A percentile compares a stretch with the other conserved stretches of the same genome.
These are phyloP conservation scores for Paramecium tetraurelia DNA, from an alignment of 73 alveolate species.

Conservation along the genomic window DNA sequence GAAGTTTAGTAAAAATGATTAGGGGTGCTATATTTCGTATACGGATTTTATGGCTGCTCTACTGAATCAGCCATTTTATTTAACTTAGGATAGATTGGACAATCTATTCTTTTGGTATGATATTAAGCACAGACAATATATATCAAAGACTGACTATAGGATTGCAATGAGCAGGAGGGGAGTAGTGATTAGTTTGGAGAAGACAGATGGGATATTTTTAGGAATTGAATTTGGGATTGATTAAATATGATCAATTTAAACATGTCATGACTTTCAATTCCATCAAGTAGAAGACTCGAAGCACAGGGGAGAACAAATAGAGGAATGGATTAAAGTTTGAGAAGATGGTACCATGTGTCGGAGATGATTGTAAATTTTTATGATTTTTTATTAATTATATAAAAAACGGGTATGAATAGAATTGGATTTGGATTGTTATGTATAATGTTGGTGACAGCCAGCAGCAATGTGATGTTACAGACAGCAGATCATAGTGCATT, in stretches of 20 bases:
- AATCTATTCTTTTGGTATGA: not conserved
- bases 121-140: not conserved
- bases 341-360: not conserved
- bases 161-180: not conserved
- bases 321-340: not conserved
- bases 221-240: not conserved
- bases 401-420: conserved; percentile 45
- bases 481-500: not conserved
- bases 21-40: not conserved
- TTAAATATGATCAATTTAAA: not conserved
- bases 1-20: not conserved
- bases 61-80: not conserved
- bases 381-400: not conserved
- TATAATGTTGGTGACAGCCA: not conserved
- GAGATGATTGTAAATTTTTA: not conserved
- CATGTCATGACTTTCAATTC: not conserved
- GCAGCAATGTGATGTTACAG: not conserved
- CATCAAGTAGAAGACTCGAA: not conserved
- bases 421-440: not conserved
- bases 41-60: not conserved
- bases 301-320: not conserved
- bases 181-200: not conserved
- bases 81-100: not conserved
- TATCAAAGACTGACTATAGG: not conserved
- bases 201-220: not conserved